A percentile compares a stretch with the other conserved stretches of the same genome.
Evolutionary conservation across 257 asterid genomes (phyloP).

Genomic region (Cynanchum wilfordii): DNA sequence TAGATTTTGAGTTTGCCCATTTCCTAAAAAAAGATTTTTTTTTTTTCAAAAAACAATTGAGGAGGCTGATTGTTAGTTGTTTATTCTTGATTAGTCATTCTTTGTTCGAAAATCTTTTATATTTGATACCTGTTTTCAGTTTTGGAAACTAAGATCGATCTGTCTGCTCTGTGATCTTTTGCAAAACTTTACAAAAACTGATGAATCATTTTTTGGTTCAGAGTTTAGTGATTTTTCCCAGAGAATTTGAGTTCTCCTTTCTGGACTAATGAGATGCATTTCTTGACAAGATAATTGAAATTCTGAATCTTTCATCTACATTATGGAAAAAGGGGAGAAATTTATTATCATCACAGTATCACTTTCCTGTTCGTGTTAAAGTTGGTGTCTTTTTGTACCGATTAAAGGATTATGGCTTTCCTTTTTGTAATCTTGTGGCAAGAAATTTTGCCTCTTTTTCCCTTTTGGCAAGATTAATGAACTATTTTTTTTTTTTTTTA

Average conservation of each 20-base stretch:
- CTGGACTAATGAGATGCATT: neutral
- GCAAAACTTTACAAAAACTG: neutral
- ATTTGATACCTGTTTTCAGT: neutral
- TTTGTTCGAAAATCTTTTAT: neutral
- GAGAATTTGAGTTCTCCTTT: neutral
- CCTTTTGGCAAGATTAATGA: slow-evolving; percentile 21
- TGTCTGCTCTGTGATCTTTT: neutral
- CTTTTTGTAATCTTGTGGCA: slow-evolving; percentile 38
- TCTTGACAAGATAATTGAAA: slow-evolving; percentile 1
- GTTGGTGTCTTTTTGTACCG: slow-evolving; percentile 33
- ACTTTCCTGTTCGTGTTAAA: slow-evolving; percentile 25
- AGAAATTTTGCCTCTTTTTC: slow-evolving; percentile 7
- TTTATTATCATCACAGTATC: neutral
- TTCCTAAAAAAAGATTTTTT: neutral
- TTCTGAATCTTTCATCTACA: neutral
- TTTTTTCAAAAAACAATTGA: neutral
- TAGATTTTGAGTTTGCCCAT: neutral
- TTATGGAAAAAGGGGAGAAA: neutral
- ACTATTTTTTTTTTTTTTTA: neutral
- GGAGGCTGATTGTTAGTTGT: neutral
- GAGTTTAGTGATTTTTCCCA: neutral
- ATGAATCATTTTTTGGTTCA: neutral
- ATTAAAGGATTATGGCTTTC: slow-evolving; percentile 31
- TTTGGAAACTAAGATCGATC: neutral
- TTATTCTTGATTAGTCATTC: neutral